These are phyloP conservation scores for Spatholobus suberectus DNA, from an alignment of 306 rosid species.

Conservation along the genomic window DNA sequence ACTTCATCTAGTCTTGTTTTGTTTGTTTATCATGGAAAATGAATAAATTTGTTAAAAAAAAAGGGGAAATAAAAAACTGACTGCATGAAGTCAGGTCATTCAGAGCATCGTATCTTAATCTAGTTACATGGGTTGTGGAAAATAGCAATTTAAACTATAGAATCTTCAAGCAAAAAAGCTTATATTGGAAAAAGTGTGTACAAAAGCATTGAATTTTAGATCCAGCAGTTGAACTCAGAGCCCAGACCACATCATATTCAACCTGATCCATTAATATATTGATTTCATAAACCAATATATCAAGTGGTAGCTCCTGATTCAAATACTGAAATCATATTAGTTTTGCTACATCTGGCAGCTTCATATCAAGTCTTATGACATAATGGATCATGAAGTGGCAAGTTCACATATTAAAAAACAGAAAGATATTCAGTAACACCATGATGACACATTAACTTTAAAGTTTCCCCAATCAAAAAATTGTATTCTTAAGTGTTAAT, in stretches of 20 bases:
- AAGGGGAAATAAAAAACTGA: neutral
- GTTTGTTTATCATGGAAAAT: neutral
- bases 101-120: neutral
- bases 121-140: neutral
- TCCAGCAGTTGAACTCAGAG: neutral
- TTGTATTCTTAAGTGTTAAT: neutral
- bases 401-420: neutral
- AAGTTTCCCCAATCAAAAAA: neutral
- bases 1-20: neutral
- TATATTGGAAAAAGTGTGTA: neutral
- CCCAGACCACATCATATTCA: neutral
- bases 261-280: neutral
- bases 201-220: neutral
- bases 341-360: neutral
- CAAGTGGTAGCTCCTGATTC: constrained; percentile 1
- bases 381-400: neutral
- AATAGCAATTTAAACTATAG: neutral
- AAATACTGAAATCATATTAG: neutral
- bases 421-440: neutral
- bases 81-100: neutral
- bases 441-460: neutral
- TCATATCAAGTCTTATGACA: neutral
- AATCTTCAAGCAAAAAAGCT: neutral
- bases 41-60: neutral
- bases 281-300: neutral